A percentile compares a stretch with the other conserved stretches of the same genome.
These are phyloP conservation scores for Paralagenidium karlingii DNA, from an alignment of 352 stramenopile genomes.

Conservation along the genomic window DNA sequence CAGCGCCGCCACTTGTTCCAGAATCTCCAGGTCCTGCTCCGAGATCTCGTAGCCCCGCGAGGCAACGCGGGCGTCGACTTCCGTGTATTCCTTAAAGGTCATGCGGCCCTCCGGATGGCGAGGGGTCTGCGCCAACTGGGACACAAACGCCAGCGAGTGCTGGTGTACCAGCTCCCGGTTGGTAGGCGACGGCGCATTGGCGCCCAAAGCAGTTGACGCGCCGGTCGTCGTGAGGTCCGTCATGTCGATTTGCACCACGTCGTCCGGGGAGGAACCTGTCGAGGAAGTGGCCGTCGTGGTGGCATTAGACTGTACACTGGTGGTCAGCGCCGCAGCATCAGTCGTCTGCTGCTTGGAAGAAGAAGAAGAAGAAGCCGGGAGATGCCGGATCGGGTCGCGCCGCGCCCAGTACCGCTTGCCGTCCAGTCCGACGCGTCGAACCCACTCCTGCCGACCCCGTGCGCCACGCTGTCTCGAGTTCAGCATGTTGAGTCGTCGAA, in stretches of 20 bases:
- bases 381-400: too few species aligned
- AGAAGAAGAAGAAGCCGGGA: too few species aligned
- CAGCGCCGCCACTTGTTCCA: slow-evolving; percentile 71
- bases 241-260: slow-evolving; percentile 24
- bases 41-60: slow-evolving; percentile 82
- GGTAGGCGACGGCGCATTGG: too few species aligned
- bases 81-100: slow-evolving; percentile 82
- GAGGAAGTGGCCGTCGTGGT: background rate
- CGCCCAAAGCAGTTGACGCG: slow-evolving; percentile 2
- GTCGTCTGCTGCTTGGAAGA: too few species aligned
- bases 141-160: slow-evolving; percentile 76
- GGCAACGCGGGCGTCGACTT: slow-evolving; percentile 74
- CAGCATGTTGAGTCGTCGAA: slow-evolving; percentile 80
- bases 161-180: slow-evolving; percentile 70
- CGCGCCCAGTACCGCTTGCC: slow-evolving; percentile 79
- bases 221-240: slow-evolving; percentile 29
- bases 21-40: slow-evolving; percentile 75
- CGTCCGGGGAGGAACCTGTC: background rate
- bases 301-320: background rate
- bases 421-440: slow-evolving; percentile 68
- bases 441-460: slow-evolving; percentile 71
- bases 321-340: too few species aligned
- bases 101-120: slow-evolving; percentile 71
- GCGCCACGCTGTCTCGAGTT: slow-evolving; percentile 68
- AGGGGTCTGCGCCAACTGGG: slow-evolving; percentile 68